Evolutionary conservation across 768 basidiomycete species (phyloP), one percentile per base, ranked within the genome.

Genomic region (Cytidiella melzeri): DNA sequence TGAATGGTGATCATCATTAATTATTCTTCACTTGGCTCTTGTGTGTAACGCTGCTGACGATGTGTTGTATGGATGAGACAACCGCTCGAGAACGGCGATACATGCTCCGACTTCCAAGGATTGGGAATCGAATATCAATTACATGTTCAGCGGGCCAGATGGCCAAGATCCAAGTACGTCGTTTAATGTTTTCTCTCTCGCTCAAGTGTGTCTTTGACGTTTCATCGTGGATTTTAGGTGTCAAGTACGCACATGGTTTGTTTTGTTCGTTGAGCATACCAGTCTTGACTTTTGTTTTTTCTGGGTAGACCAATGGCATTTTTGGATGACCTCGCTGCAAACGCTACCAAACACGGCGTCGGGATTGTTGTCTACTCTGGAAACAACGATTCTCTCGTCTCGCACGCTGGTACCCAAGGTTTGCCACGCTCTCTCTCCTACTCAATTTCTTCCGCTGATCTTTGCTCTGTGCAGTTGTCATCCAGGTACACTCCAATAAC

Each of bases 51-150:
- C 3, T 24, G 12, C n/a, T 15, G 27, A 19, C 11, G 20, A 36
- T n/a, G 20, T 21, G 18, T 28, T n/a, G 21, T 15, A 15, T 18
- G 5, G 13, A n/a, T 6, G 28, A 83, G 81, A 84, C 56, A 68
- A 73, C 41, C 70, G 62, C 37, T 77, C 75, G n/a, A 70, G 76
- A 43, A 65, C 73, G 40, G 85, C 84, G 1, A 66, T 88, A 13
- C 84, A 88, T 63, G 84, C 84, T 3, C 84, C 85, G 2, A 77
- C 73, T 3, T 82, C 75, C 61, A 71, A 73, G 51, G 63, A 79
- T 44, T 77, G 75, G 75, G 45, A 36, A 1, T 53, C 56, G 39
- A 60, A 45, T 28, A 61, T 72, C 48, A 24, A 50, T 48, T 75
- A 61, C 67, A 58, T 69, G 2, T 73, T 72, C 56, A 64, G 58